Percentiles rank a stretch among this genome's conserved stretches.
Conservation (phyloP, 176 grass and related monocot species). For the Musa schizocarpa region DNA sequence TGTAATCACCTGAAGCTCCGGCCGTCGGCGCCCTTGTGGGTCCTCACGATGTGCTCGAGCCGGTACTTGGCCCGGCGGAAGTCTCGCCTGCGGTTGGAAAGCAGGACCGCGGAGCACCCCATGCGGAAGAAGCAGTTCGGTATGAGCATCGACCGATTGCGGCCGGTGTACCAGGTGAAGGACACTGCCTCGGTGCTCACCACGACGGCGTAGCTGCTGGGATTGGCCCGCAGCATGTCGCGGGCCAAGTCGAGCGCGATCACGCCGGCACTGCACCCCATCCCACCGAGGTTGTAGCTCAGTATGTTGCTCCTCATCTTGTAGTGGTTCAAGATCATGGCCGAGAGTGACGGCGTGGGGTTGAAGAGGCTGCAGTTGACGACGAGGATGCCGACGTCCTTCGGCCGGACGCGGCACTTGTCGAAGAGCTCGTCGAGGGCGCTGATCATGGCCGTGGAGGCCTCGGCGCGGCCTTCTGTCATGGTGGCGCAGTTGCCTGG, state of each 20-base stretch:
- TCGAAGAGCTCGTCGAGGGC: conserved; percentile 98
- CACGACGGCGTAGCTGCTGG: conserved; percentile 59
- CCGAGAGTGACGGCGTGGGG: conserved; percentile 81
- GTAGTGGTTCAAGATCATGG: conserved; percentile 99
- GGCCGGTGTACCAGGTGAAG: conserved; percentile 86
- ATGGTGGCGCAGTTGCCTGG: conserved; percentile 85
- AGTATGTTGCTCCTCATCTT: conserved; percentile 97
- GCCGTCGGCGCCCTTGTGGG: conserved; percentile 90
- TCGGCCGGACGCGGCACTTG: conserved; percentile 84
- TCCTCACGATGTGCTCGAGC: conserved; percentile 92
- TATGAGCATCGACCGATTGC: conserved; percentile 86
- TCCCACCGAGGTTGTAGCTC: conserved; percentile 98
- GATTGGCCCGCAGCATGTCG: conserved; percentile 94
- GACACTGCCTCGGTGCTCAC: conserved; percentile 88
- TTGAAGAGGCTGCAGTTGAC: conserved; percentile 99
- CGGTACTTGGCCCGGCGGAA: conserved; percentile 88
- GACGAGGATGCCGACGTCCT: conserved; percentile 83
- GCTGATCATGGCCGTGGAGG: conserved; percentile 65
- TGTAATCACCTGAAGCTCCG: conserved; percentile 41
- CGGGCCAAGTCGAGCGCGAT: conserved; percentile 77
- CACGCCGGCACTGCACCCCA: conserved; percentile 89
- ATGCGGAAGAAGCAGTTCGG: conserved; percentile 88
- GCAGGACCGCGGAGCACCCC: conserved; percentile 63
- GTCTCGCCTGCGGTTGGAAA: conserved; percentile 78
- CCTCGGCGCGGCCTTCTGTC: conserved; percentile 91